phyloP scores from a whole-genome alignment of 2,329 filamentous ascomycete species.

The Hypoxylon sp. region DNA sequence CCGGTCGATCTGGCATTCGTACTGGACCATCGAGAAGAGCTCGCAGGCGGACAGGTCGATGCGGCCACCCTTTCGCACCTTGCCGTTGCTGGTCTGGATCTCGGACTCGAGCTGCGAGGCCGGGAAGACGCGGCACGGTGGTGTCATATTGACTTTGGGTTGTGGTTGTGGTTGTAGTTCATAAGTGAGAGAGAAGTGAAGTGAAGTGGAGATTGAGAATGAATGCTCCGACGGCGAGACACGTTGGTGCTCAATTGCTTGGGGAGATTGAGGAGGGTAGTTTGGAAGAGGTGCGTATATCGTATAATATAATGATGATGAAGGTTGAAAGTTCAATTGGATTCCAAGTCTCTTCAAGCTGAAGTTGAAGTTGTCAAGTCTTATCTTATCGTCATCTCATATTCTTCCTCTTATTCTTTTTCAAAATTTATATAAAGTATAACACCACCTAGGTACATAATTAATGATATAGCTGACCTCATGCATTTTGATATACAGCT shows the following conservation, averaged over 20 bases:
- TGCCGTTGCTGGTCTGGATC: slow-evolving; percentile 60
- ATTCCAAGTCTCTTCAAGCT: too few relatives aligned
- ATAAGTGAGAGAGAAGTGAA: slow-evolving; percentile 1
- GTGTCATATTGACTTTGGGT: slow-evolving; percentile 58
- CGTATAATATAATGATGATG: slow-evolving; percentile 5
- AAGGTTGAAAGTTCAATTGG: slow-evolving; percentile 10
- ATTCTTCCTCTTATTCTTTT: slow-evolving; percentile 3
- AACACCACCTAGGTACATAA: slow-evolving; percentile 4
- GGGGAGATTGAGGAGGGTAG: slow-evolving; percentile 64
- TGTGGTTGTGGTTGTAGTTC: not conserved
- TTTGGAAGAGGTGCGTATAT: slow-evolving; percentile 67
- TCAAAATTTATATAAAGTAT: slow-evolving; percentile 12
- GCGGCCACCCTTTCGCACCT: slow-evolving; percentile 59
- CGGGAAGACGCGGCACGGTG: slow-evolving; percentile 64
- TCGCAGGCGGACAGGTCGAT: slow-evolving; percentile 65
- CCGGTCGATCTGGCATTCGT: slow-evolving; percentile 64
- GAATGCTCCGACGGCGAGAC: slow-evolving; percentile 50
- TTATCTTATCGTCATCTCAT: slow-evolving; percentile 44
- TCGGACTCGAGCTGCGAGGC: slow-evolving; percentile 58
- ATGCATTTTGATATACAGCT: slow-evolving; percentile 39
- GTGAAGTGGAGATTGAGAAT: slow-evolving; percentile 33
- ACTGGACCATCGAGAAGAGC: slow-evolving; percentile 67
- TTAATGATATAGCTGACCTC: slow-evolving; percentile 8
- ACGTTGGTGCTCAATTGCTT: slow-evolving; percentile 59
- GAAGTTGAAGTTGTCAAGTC: slow-evolving; percentile 15